A percentile compares a stretch with the other conserved stretches of the same genome.
Evolutionary conservation across 192 early-diverging fungal species (phyloP).

Genomic region (Rhizophagus clarus): DNA sequence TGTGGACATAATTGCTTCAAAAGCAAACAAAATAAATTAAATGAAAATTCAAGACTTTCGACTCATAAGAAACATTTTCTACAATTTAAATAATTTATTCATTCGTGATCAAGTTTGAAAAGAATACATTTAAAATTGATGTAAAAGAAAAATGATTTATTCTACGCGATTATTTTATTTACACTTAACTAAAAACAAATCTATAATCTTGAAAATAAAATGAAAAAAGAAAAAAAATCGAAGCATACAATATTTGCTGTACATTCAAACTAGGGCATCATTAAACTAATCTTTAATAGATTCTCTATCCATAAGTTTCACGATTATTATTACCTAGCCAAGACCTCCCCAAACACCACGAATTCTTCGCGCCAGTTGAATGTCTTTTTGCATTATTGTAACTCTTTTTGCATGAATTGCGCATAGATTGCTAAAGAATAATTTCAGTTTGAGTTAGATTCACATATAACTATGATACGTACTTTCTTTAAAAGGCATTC

Average conservation of each 20-base stretch:
- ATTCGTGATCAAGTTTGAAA: background rate
- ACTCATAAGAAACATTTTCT: no score
- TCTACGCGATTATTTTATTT: background rate
- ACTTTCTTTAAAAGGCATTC: background rate
- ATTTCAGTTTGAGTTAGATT: background rate
- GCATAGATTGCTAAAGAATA: slow-evolving; percentile 71
- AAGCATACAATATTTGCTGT: no score
- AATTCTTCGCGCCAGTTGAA: slow-evolving; percentile 87
- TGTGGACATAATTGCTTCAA: background rate
- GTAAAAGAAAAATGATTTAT: no score
- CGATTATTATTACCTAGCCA: slow-evolving; percentile 32
- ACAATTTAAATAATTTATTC: no score
- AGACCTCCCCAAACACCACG: slow-evolving; percentile 81
- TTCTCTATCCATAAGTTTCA: no score
- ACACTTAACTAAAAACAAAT: background rate
- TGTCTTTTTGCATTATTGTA: slow-evolving; percentile 90
- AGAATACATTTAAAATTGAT: no score
- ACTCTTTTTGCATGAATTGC: slow-evolving; percentile 95
- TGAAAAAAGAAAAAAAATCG: background rate
- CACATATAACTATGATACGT: no score
- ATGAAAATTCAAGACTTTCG: no score
- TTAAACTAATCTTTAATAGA: no score
- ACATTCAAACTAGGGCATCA: no score
- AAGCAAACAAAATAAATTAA: no score
- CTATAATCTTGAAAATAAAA: background rate